Conservation (phyloP, 257 asterid species). For the Solanum pimpinellifolium region DNA sequence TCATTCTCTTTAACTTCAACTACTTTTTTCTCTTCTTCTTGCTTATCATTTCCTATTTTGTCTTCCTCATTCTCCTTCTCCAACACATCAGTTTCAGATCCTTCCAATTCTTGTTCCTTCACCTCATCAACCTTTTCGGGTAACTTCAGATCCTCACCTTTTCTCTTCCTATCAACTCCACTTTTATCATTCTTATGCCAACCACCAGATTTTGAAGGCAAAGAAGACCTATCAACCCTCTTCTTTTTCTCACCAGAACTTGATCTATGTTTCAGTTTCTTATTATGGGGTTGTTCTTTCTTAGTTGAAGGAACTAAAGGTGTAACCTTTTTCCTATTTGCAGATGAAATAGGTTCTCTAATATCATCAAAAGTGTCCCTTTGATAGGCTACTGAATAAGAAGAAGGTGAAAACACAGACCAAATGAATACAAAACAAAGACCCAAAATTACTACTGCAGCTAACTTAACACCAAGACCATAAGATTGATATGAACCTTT, state of each 20-base stretch:
- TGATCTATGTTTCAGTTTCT: conserved; percentile 6
- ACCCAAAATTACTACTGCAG: conserved; percentile 65
- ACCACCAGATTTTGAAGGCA: conserved; percentile 31
- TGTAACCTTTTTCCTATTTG: conserved; percentile 18
- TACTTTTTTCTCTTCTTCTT: neutral
- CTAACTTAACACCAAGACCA: conserved; percentile 61
- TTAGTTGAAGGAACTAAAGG: conserved; percentile 12
- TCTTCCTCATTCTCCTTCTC: neutral
- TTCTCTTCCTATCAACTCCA: conserved; percentile 6
- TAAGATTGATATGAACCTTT: conserved; percentile 69
- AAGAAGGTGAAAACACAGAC: conserved; percentile 57
- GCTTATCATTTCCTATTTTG: neutral
- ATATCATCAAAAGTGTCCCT: conserved; percentile 83
- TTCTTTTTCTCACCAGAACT: conserved; percentile 32
- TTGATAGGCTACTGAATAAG: conserved; percentile 59
- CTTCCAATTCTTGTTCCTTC: conserved; percentile 26
- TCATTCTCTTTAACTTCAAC: conserved; percentile 5
- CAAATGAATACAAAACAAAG: conserved; percentile 73
- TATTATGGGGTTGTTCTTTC: conserved; percentile 21
- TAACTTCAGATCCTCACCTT: conserved; percentile 14
- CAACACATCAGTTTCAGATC: conserved; percentile 46
- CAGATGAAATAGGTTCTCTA: conserved; percentile 49
- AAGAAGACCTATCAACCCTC: conserved; percentile 26
- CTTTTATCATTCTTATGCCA: conserved; percentile 19
- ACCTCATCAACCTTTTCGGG: conserved; percentile 14